A percentile compares a stretch with the other conserved stretches of the same genome.
These are phyloP conservation scores for Rhodotorula sp. DNA, from an alignment of 1,284 basidiomycete species.

Conservation along the genomic window DNA sequence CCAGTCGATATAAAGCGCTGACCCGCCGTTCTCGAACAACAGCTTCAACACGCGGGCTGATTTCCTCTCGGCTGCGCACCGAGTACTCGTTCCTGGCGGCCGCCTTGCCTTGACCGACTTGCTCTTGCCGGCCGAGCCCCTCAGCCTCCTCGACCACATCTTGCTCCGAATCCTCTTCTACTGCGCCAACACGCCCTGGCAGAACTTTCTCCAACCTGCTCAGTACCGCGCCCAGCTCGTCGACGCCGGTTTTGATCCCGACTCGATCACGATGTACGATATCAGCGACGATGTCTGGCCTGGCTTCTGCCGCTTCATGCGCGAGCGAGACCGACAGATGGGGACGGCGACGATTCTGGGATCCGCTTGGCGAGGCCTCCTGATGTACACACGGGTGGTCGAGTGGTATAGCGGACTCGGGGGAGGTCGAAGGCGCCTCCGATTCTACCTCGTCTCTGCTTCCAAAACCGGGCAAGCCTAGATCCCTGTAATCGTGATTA, in stretches of 20 bases:
- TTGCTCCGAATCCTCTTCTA: conserved; percentile 23
- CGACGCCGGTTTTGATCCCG: not conserved
- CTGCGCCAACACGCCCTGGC: conserved; percentile 16
- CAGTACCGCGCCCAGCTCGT: conserved; percentile 5
- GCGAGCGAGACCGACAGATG: not conserved
- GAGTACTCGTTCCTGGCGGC: not conserved
- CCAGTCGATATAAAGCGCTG: no score
- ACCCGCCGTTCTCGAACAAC: not conserved
- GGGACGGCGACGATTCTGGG: conserved; percentile 8
- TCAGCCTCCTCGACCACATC: conserved; percentile 2
- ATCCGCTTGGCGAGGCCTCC: conserved; percentile 10
- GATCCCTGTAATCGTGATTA: no score
- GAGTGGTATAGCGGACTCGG: conserved; percentile 22
- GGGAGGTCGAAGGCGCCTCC: conserved; percentile 3
- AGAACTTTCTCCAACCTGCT: conserved; percentile 8
- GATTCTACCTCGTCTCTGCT: conserved; percentile 20
- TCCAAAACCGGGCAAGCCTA: not conserved
- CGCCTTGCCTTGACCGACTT: conserved; percentile 20
- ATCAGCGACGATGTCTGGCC: conserved; percentile 23
- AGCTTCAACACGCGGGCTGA: conserved; percentile 22
- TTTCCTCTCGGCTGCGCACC: conserved; percentile 10
- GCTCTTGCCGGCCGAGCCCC: conserved; percentile 1
- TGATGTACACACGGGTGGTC: conserved; percentile 21
- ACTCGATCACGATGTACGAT: conserved; percentile 12
- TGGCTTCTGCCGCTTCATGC: conserved; percentile 14